Evolutionary conservation across 495 filamentous ascomycete species (phyloP).

Genomic region (Daldinia caldariorum): DNA sequence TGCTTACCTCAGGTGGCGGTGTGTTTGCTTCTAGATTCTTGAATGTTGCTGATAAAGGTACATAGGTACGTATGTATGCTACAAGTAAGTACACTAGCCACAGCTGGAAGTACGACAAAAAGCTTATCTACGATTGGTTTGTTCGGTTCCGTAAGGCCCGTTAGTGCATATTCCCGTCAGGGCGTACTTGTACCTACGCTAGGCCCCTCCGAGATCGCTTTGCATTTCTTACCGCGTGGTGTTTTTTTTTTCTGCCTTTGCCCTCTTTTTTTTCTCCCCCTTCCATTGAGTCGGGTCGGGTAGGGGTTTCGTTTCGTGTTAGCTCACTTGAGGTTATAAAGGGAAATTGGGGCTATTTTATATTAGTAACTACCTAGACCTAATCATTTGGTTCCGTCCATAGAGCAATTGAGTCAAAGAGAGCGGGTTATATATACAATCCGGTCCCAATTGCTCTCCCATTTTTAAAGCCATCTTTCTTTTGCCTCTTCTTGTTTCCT

Average conservation of each 20-base stretch:
- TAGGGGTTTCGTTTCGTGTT: constrained; percentile 4
- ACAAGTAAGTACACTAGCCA: not conserved
- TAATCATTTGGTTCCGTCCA: constrained; percentile 25
- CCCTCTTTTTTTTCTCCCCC: constrained; percentile 17
- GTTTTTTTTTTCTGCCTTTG: constrained; percentile 18
- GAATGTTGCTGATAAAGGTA: too few species aligned
- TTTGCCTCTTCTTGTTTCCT: not conserved
- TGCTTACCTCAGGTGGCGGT: constrained; percentile 21
- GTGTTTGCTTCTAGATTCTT: not conserved
- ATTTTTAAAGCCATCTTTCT: constrained; percentile 3
- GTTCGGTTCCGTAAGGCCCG: constrained; percentile 7
- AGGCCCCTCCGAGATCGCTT: constrained; percentile 16
- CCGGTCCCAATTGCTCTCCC: constrained; percentile 3
- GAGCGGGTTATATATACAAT: constrained; percentile 15
- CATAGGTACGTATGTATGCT: too few species aligned
- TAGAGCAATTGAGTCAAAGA: constrained; percentile 23
- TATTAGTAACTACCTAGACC: constrained; percentile 13
- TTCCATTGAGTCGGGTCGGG: constrained; percentile 28
- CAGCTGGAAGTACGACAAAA: not conserved
- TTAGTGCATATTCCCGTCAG: not conserved
- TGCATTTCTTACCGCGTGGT: not conserved
- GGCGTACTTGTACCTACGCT: constrained; percentile 5
- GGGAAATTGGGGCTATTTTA: constrained; percentile 22
- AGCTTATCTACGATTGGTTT: constrained; percentile 7
- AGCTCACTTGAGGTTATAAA: constrained; percentile 20